Evolutionary conservation across 345 rosid species (phyloP).

Genomic region (thale cress (Arabidopsis thaliana)): DNA sequence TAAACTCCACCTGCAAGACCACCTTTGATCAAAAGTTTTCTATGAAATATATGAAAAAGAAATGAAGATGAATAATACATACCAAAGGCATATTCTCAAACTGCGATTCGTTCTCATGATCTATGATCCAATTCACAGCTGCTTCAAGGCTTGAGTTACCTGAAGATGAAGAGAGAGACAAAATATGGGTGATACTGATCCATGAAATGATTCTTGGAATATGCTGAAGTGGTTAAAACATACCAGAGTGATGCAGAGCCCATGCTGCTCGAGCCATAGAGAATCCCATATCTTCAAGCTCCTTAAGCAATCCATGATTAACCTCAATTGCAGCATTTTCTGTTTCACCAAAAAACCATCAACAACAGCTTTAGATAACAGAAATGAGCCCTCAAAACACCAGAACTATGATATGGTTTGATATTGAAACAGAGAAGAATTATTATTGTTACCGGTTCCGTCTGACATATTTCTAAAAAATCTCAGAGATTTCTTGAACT

Average conservation of each 20-base stretch:
- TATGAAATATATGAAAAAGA: background rate
- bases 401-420: background rate
- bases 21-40: background rate
- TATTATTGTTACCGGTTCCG: slow-evolving; percentile 19
- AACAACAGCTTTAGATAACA: background rate
- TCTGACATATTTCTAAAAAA: slow-evolving; percentile 8
- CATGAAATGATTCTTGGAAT: slow-evolving; percentile 5
- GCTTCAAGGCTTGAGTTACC: slow-evolving; percentile 67
- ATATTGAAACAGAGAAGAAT: slow-evolving; percentile 18
- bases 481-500: slow-evolving; percentile 13
- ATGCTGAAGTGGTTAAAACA: background rate
- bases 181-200: background rate
- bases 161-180: slow-evolving; percentile 26
- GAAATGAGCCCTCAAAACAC: background rate
- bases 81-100: slow-evolving; percentile 75
- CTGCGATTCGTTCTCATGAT: slow-evolving; percentile 72
- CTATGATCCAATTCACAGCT: slow-evolving; percentile 82
- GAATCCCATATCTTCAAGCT: slow-evolving; percentile 80
- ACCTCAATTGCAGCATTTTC: slow-evolving; percentile 60
- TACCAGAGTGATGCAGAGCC: slow-evolving; percentile 78
- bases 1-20: slow-evolving; percentile 58
- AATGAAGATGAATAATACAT: slow-evolving; percentile 36
- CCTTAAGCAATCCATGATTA: slow-evolving; percentile 55
- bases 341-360: slow-evolving; percentile 20
- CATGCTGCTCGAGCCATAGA: slow-evolving; percentile 57